A percentile compares a stretch with the other conserved stretches of the same genome.
phyloP scores from a whole-genome alignment of 768 basidiomycete genomes.

The Mycena haematopus region DNA sequence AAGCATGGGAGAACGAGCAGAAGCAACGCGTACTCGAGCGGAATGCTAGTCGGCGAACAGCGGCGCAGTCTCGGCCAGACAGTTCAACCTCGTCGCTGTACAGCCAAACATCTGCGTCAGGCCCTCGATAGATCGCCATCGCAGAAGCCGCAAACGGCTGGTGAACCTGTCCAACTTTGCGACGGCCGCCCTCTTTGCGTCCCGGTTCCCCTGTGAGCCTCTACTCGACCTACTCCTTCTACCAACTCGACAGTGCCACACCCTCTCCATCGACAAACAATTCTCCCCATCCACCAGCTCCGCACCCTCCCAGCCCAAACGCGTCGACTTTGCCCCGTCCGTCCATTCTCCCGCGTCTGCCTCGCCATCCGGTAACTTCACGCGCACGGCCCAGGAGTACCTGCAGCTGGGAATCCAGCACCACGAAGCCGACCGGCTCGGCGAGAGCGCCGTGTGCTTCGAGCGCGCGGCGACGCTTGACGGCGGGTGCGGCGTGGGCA shows the following conservation, averaged over 20 bases:
- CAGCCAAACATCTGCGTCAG: constrained; percentile 16
- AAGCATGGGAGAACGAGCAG: constrained; percentile 47
- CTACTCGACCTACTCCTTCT: constrained; percentile 74
- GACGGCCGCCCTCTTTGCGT: constrained; percentile 45
- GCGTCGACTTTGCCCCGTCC: constrained; percentile 20
- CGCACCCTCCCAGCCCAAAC: constrained; percentile 9
- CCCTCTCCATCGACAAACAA: constrained; percentile 51
- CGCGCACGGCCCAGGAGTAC: constrained; percentile 63
- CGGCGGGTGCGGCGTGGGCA: constrained; percentile 87
- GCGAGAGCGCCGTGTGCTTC: constrained; percentile 74
- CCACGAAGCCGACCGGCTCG: constrained; percentile 76
- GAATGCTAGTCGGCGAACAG: constrained; percentile 51
- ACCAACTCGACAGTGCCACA: constrained; percentile 55
- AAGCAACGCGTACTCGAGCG: constrained; percentile 63
- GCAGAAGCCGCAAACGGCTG: too few species aligned
- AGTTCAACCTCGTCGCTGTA: constrained; percentile 25
- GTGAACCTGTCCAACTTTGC: constrained; percentile 31
- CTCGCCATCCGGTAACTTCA: neutral
- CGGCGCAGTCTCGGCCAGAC: constrained; percentile 33
- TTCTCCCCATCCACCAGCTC: constrained; percentile 30
- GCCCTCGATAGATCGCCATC: neutral
- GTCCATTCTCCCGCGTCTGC: constrained; percentile 19
- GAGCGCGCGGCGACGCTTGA: constrained; percentile 74
- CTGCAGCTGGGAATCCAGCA: constrained; percentile 79
- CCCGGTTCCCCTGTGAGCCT: constrained; percentile 47